Percentiles rank a stretch among this genome's conserved stretches.
Conservation (phyloP, 1,284 basidiomycete species). For the Moesziomyces sp. region DNA sequence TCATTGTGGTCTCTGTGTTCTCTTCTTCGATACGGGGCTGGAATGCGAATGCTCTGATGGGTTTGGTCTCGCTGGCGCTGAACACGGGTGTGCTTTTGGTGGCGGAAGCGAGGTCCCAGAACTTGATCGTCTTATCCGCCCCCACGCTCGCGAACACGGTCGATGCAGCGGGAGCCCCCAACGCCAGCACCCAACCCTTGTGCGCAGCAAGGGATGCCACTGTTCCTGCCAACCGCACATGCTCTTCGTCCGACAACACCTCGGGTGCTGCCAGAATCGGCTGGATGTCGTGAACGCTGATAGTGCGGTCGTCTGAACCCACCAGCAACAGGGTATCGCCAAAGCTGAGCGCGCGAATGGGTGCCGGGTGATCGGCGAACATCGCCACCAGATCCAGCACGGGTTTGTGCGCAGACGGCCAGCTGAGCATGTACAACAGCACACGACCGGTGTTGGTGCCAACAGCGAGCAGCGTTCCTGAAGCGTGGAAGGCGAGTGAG, state of each 20-base stretch:
- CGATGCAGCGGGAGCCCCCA: neutral
- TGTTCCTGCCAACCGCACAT: conserved; percentile 11
- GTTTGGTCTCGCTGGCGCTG: conserved; percentile 20
- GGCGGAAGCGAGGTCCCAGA: conserved; percentile 38
- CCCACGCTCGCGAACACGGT: conserved; percentile 32
- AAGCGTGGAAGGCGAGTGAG: conserved; percentile 24
- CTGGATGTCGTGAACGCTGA: conserved; percentile 40
- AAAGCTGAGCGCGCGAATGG: conserved; percentile 34
- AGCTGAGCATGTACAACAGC: conserved; percentile 23
- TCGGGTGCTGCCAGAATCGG: conserved; percentile 4
- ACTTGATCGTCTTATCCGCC: conserved; percentile 39
- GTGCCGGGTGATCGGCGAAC: conserved; percentile 35
- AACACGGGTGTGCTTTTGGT: conserved; percentile 37
- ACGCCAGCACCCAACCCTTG: conserved; percentile 31
- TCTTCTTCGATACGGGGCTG: conserved; percentile 9
- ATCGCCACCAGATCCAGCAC: conserved; percentile 3
- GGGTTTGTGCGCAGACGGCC: neutral
- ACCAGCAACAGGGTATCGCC: conserved; percentile 18
- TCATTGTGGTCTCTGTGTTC: conserved; percentile 6
- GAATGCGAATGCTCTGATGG: conserved; percentile 20
- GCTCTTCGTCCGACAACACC: neutral
- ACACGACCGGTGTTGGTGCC: conserved; percentile 29
- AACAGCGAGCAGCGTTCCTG: conserved; percentile 12
- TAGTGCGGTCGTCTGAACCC: conserved; percentile 37
- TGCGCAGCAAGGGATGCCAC: conserved; percentile 32